Conservation (phyloP, 768 basidiomycete species). For the Rhodotorula babjevae region DNA sequence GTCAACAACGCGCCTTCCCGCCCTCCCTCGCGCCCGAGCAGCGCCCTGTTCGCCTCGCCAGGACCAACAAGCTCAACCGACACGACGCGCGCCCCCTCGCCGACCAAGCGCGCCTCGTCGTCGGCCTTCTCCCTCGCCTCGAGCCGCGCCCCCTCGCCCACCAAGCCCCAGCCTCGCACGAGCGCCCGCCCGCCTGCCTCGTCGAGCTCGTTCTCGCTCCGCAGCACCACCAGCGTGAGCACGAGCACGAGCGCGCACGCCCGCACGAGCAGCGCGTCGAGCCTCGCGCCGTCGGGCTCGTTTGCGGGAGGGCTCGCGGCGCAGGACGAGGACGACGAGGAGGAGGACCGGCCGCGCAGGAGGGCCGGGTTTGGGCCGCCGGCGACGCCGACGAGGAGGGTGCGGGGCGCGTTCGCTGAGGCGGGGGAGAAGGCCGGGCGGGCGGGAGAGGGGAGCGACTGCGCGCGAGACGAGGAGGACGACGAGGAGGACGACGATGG, state of each 20-base stretch:
- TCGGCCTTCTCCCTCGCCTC: neutral
- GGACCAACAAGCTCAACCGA: neutral
- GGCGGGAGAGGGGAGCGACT: too few species aligned
- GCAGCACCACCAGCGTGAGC: neutral
- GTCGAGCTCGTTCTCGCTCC: neutral
- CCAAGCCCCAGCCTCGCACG: too few species aligned
- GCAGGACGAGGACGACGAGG: neutral
- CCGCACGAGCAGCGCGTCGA: neutral
- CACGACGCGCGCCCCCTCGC: neutral
- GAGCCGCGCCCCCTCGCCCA: neutral
- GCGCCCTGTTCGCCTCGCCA: neutral
- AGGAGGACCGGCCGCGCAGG: neutral
- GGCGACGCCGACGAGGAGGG: neutral
- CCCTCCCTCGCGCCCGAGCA: neutral
- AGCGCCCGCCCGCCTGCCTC: neutral
- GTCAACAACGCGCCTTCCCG: neutral
- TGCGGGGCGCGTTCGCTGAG: neutral
- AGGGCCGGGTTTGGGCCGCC: constrained; percentile 1
- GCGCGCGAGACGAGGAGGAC: neutral
- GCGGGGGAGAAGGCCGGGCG: neutral
- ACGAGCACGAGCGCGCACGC: neutral
- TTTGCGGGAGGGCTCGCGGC: neutral
- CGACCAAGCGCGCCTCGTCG: neutral
- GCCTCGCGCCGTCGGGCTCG: neutral
- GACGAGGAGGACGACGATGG: neutral